Conservation (phyloP, 257 asterid species). For the Henckelia pumila region DNA sequence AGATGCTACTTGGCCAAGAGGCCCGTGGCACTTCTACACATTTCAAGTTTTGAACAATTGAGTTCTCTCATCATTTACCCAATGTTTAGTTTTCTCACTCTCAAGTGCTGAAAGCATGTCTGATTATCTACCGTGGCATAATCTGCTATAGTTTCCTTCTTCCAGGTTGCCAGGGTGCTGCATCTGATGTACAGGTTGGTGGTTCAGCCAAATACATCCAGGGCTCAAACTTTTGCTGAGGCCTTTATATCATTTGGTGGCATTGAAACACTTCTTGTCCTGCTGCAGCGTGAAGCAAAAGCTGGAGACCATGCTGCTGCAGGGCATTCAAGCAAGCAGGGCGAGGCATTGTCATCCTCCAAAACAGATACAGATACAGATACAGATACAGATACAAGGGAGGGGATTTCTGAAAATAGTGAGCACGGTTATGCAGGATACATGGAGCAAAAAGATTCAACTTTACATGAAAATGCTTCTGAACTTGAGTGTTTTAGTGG, state of each 20-base stretch:
- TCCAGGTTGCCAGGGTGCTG: slow-evolving; percentile 94
- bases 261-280: slow-evolving; percentile 90
- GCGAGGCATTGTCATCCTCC: slow-evolving; percentile 35
- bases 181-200: slow-evolving; percentile 89
- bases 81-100: neutral
- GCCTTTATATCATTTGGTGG: slow-evolving; percentile 95
- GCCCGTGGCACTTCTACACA: neutral
- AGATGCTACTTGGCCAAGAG: neutral
- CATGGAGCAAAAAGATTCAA: slow-evolving; percentile 41
- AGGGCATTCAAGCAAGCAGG: slow-evolving; percentile 40
- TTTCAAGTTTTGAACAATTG: neutral
- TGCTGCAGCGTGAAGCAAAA: slow-evolving; percentile 95
- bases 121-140: slow-evolving; percentile 20
- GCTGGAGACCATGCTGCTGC: slow-evolving; percentile 66
- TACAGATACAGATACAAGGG: slow-evolving; percentile 38
- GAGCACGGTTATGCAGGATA: slow-evolving; percentile 35
- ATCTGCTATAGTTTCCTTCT: slow-evolving; percentile 32
- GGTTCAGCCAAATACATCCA: slow-evolving; percentile 81
- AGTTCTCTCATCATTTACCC: neutral
- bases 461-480: slow-evolving; percentile 42
- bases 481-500: slow-evolving; percentile 36
- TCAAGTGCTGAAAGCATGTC: slow-evolving; percentile 10
- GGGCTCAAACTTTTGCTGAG: slow-evolving; percentile 88
- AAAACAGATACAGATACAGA: slow-evolving; percentile 40
- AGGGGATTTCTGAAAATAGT: slow-evolving; percentile 34